Evolutionary conservation across 2,329 filamentous ascomycete species (phyloP).

Genomic region (Pseudomassariella vexata): DNA sequence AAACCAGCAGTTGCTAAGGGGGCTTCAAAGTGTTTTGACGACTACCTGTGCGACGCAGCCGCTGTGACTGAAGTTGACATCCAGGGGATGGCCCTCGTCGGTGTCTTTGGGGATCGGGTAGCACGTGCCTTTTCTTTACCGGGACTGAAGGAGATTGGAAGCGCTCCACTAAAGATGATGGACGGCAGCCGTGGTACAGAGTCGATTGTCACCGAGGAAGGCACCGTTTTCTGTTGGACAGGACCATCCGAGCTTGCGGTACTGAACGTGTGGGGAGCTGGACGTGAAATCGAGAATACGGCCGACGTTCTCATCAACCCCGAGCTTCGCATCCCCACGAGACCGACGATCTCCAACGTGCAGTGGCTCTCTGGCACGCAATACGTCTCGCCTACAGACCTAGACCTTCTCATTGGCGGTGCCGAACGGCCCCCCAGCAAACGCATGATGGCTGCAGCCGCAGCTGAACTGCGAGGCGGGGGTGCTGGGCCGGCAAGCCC

Average conservation of each 20-base stretch:
- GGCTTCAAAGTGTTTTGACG: conserved; percentile 86
- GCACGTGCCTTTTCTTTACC: conserved; percentile 83
- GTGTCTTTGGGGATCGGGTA: conserved; percentile 77
- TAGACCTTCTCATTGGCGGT: conserved; percentile 87
- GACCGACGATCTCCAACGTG: conserved; percentile 89
- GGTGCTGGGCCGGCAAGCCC: conserved; percentile 27
- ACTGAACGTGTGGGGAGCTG: conserved; percentile 79
- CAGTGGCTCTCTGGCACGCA: conserved; percentile 97
- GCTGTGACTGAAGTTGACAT: conserved; percentile 68
- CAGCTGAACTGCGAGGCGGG: conserved; percentile 63
- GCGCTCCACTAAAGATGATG: conserved; percentile 59
- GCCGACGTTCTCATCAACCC: conserved; percentile 78
- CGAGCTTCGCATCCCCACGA: conserved; percentile 63
- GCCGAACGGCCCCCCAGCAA: conserved; percentile 84
- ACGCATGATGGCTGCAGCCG: conserved; percentile 76
- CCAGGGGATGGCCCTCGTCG: conserved; percentile 73
- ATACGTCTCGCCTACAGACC: conserved; percentile 77
- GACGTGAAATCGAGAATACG: conserved; percentile 53
- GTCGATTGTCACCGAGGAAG: conserved; percentile 67
- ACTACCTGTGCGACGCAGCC: conserved; percentile 75
- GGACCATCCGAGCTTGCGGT: conserved; percentile 81
- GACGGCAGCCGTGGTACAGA: conserved; percentile 68
- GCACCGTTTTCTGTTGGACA: conserved; percentile 82
- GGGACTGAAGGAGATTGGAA: conserved; percentile 75
- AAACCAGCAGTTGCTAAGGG: conserved; percentile 80